Conservation (phyloP, 345 rosid species). For the Linum trigynum region DNA sequence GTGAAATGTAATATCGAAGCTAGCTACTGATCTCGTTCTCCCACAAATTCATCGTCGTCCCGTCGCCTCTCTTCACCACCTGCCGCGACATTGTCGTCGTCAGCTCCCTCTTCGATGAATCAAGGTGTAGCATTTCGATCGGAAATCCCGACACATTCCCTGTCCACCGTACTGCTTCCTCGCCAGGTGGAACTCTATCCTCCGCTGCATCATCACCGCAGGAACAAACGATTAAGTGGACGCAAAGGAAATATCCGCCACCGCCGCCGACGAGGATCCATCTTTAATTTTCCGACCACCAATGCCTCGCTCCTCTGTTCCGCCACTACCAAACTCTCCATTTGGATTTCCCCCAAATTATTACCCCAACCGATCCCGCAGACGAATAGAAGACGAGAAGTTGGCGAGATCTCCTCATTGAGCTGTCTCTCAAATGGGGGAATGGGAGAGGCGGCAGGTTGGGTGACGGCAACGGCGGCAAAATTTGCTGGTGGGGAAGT, state of each 20-base stretch:
- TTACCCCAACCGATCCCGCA: not conserved
- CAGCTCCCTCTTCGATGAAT: not conserved
- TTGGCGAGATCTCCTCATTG: no score
- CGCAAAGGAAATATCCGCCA: not conserved
- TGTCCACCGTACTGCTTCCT: not conserved
- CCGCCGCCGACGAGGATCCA: not conserved
- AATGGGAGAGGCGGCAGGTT: no score
- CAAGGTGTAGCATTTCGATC: not conserved
- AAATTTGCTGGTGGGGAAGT: no score
- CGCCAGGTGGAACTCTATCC: not conserved
- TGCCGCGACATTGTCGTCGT: not conserved
- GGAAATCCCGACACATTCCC: not conserved
- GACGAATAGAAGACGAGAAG: no score
- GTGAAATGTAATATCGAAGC: not conserved
- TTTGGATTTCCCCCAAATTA: no score
- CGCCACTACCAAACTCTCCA: not conserved
- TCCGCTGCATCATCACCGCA: not conserved
- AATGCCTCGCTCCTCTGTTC: not conserved
- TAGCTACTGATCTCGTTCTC: not conserved
- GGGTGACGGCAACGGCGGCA: no score
- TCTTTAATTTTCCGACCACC: not conserved
- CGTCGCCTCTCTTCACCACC: not conserved
- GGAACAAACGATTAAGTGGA: not conserved
- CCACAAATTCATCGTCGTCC: not conserved
- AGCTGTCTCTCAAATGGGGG: no score